A percentile compares a stretch with the other conserved stretches of the same genome.
phyloP scores from a whole-genome alignment of 345 rosid genomes.

The Leavenworthia alabamica region DNA sequence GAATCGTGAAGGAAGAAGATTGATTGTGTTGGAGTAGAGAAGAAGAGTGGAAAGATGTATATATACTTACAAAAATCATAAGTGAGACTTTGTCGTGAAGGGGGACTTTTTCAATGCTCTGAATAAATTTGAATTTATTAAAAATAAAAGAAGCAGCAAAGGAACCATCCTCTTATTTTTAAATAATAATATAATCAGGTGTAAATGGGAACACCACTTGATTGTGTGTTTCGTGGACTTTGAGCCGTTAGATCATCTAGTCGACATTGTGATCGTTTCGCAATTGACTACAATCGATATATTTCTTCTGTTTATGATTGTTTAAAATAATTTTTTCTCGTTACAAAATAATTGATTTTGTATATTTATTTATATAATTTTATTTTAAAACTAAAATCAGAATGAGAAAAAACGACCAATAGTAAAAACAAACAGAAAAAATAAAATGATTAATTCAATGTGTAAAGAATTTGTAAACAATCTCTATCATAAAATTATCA shows the following conservation, averaged over 20 bases:
- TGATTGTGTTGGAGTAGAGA: slow-evolving; percentile 26
- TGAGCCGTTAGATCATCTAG: slow-evolving; percentile 31
- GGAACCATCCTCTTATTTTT: slow-evolving; percentile 23
- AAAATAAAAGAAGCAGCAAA: not conserved
- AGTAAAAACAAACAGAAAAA: too few relatives aligned
- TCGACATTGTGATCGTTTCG: too few relatives aligned
- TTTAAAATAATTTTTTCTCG: too few relatives aligned
- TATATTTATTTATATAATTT: too few relatives aligned
- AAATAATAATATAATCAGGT: not conserved
- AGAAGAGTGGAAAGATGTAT: slow-evolving; percentile 25
- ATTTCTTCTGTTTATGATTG: too few relatives aligned
- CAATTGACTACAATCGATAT: too few relatives aligned
- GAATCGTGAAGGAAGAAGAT: not conserved
- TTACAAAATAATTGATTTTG: too few relatives aligned
- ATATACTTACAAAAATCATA: not conserved
- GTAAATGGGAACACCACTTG: slow-evolving; percentile 17
- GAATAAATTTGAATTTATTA: not conserved
- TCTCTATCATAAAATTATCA: too few relatives aligned
- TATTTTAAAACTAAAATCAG: too few relatives aligned
- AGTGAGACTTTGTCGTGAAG: slow-evolving; percentile 1
- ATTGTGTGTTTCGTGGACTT: slow-evolving; percentile 19
- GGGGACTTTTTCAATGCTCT: slow-evolving; percentile 27
- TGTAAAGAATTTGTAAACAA: too few relatives aligned
- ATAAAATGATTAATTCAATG: too few relatives aligned
- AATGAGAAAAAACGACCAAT: too few relatives aligned